Percentiles rank a stretch among this genome's conserved stretches.
Conservation (phyloP, 1,139 yeast genomes). For the Hemisphaericaspora subhashii region DNA sequence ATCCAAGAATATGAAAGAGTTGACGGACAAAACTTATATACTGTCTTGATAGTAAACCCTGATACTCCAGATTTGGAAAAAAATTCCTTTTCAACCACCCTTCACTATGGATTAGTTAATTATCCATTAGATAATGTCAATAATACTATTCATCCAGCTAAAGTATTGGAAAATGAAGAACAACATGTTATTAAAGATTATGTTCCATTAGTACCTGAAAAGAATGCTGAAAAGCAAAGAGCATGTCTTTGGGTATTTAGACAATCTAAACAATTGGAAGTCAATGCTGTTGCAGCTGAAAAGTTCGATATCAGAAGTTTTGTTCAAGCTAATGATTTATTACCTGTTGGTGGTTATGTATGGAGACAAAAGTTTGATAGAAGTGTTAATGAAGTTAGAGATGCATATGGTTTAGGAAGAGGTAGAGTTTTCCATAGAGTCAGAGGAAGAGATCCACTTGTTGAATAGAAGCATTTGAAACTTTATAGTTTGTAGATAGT, state of each 20-base stretch:
- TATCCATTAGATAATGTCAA: conserved; percentile 60
- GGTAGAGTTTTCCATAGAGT: conserved; percentile 74
- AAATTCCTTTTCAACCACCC: conserved; percentile 69
- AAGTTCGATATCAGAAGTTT: conserved; percentile 73
- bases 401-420: conserved; percentile 64
- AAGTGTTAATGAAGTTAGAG: conserved; percentile 66
- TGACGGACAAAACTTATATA: conserved; percentile 51
- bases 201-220: conserved; percentile 86
- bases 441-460: conserved; percentile 31
- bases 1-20: conserved; percentile 67
- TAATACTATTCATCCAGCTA: conserved; percentile 56
- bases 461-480: conserved; percentile 6
- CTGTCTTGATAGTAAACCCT: conserved; percentile 84
- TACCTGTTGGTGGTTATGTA: conserved; percentile 85
- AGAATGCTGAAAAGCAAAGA: conserved; percentile 80
- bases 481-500: conserved; percentile 3
- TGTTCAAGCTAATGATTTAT: conserved; percentile 52
- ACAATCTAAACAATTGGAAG: conserved; percentile 42
- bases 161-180: conserved; percentile 40
- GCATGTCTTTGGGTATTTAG: conserved; percentile 89
- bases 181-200: conserved; percentile 55
- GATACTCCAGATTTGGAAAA: conserved; percentile 78
- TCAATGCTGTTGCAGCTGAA: conserved; percentile 28
- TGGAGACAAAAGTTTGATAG: conserved; percentile 90
- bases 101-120: conserved; percentile 80